Evolutionary conservation across 176 grass and related monocot genomes (phyloP), one percentile per base, ranked within the genome.

Genomic region (Cymbopogon citratus): DNA sequence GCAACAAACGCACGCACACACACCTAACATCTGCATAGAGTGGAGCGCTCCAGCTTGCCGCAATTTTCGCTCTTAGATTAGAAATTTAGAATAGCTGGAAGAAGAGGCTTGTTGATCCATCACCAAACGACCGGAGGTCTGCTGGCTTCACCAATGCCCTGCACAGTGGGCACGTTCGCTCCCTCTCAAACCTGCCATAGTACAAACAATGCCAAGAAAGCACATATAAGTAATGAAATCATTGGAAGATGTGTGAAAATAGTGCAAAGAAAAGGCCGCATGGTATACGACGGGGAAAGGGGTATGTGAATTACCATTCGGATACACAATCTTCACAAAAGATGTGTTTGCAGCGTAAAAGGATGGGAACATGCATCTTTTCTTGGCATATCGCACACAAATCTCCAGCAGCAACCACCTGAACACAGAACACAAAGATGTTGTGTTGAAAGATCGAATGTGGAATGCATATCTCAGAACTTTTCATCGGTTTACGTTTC

Each of bases 1-100:
- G 46, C 39, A 74, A 83, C 69, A 89, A 66, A 82, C 65, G 19
- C 25, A 68, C 59, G 1, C 70, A 74, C 69, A 6, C 78, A 38
- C 69, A 15, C 9, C 67, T 61, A 83, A 69, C 75, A 86, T 52
- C 68, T 83, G 80, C 68, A 69, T 38, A 68, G 13, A 31, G 61
- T 39, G 67, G 38, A 63, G 26, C 7, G 5, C 78, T 36, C 27
- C 9, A 40, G 28, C 78, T 80, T 5, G 46, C 46, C 16, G 13
- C 46, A 56, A 64, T 39, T 66, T 26, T 6, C 14, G 8, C 29
- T 52, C 21, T 51, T 66, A n/a, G n/a, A n/a, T 81, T 89, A 95
- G 82, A 98, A n/a, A n/a, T n/a, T 80, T 90, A 98, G 85, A 98
- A 98, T 41, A 98, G 76, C 84, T 95, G 95, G 77, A 95, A 94